A percentile compares a stretch with the other conserved stretches of the same genome.
phyloP scores from a whole-genome alignment of 495 filamentous ascomycete species.

The Xylaria venustula region DNA sequence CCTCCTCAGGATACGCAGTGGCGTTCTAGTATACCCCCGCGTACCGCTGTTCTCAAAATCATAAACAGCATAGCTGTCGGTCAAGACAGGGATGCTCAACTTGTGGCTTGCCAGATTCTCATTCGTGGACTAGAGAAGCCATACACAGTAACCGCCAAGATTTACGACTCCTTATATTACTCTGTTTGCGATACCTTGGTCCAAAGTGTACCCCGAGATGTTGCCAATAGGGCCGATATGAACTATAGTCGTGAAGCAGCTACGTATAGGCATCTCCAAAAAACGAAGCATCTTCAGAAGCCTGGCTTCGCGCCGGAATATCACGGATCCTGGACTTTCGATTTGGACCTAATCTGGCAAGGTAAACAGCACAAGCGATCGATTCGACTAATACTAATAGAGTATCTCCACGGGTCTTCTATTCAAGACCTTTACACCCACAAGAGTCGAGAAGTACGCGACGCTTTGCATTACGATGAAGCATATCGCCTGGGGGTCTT shows the following conservation, averaged over 20 bases:
- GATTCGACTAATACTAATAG: constrained; percentile 17
- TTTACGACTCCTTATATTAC: constrained; percentile 22
- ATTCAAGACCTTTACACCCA: no score
- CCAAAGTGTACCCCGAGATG: background rate
- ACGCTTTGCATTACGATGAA: no score
- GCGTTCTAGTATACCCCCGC: background rate
- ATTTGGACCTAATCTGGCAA: background rate
- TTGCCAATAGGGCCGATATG: constrained; percentile 1
- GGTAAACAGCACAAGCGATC: background rate
- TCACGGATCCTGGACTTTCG: constrained; percentile 14
- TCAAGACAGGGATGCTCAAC: background rate
- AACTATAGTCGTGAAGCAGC: constrained; percentile 18
- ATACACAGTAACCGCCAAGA: constrained; percentile 13
- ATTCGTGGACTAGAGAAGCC: background rate
- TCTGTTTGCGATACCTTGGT: background rate
- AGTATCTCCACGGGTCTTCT: background rate
- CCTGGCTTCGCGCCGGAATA: constrained; percentile 14
- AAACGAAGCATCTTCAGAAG: background rate
- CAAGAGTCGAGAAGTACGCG: no score
- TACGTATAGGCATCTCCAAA: constrained; percentile 9
- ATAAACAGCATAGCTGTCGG: background rate
- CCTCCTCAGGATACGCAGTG: background rate
- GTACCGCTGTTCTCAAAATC: background rate
- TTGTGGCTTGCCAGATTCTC: background rate
- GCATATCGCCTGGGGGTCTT: no score